Conservation (phyloP, 495 filamentous ascomycete genomes). For the Daldinia decipiens region DNA sequence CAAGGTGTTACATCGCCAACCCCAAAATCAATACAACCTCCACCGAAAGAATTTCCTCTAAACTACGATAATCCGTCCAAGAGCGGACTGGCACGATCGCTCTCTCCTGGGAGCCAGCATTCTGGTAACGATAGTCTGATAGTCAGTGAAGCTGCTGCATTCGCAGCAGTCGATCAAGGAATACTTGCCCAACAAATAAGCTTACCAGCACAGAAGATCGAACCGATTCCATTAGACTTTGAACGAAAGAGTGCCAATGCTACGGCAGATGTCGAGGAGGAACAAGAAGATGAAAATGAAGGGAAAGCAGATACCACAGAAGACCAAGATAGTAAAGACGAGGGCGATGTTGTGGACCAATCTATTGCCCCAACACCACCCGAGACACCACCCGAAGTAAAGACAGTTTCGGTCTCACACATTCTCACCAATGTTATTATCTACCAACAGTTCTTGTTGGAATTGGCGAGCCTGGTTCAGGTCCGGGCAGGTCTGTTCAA, state of each 20-base stretch:
- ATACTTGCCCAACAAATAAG: constrained; percentile 60
- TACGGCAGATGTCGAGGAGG: constrained; percentile 39
- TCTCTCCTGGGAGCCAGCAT: constrained; percentile 50
- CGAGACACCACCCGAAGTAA: constrained; percentile 47
- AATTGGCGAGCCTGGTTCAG: constrained; percentile 87
- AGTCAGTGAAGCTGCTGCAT: constrained; percentile 59
- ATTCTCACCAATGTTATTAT: constrained; percentile 83
- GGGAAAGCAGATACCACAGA: constrained; percentile 42
- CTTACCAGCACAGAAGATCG: constrained; percentile 48
- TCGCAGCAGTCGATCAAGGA: constrained; percentile 63
- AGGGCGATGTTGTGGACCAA: constrained; percentile 53
- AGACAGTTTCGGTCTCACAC: constrained; percentile 79
- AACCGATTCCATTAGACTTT: constrained; percentile 54
- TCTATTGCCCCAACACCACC: constrained; percentile 38
- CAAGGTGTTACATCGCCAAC: constrained; percentile 44
- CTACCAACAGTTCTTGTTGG: constrained; percentile 86
- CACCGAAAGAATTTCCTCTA: constrained; percentile 46
- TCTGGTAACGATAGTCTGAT: constrained; percentile 46
- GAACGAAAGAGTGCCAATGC: constrained; percentile 43
- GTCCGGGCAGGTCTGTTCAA: constrained; percentile 85
- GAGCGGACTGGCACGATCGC: constrained; percentile 47
- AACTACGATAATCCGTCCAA: constrained; percentile 47
- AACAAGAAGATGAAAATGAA: constrained; percentile 32
- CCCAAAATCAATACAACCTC: constrained; percentile 47
- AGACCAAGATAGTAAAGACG: constrained; percentile 51